Percentiles rank a stretch among this genome's conserved stretches.
These are phyloP conservation scores for Verticillium albo-atrum DNA, from an alignment of 2,329 filamentous ascomycete species.

Conservation along the genomic window DNA sequence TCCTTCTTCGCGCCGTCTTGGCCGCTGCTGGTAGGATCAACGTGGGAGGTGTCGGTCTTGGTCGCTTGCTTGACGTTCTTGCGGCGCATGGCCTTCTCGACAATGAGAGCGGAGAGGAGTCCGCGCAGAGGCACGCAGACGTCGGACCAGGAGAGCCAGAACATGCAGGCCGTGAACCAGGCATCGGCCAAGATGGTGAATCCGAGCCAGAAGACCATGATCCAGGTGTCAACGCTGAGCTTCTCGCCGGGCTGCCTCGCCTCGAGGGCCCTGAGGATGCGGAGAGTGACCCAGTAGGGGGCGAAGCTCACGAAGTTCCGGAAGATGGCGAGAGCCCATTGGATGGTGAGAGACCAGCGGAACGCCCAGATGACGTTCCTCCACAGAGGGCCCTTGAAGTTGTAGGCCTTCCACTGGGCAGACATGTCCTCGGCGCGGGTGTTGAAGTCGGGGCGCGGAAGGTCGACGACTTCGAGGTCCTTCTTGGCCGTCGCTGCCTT, in stretches of 20 bases:
- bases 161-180: conserved; percentile 61
- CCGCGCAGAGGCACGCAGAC: conserved; percentile 63
- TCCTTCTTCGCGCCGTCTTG: conserved; percentile 8
- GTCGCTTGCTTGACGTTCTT: conserved; percentile 69
- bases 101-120: conserved; percentile 68
- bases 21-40: conserved; percentile 21
- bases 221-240: conserved; percentile 53
- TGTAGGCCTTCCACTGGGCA: conserved; percentile 41
- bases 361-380: conserved; percentile 56
- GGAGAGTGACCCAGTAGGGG: conserved; percentile 65
- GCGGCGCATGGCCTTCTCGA: conserved; percentile 70
- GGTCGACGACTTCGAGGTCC: conserved; percentile 56
- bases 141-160: conserved; percentile 61
- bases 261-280: conserved; percentile 63
- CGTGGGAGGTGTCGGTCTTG: conserved; percentile 30
- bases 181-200: conserved; percentile 51
- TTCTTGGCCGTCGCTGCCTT: conserved; percentile 50
- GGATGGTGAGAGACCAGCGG: conserved; percentile 47
- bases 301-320: conserved; percentile 59
- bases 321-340: conserved; percentile 53
- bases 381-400: conserved; percentile 47
- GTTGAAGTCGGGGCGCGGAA: conserved; percentile 55
- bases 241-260: conserved; percentile 36
- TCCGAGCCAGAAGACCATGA: conserved; percentile 64
- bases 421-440: conserved; percentile 47